These are phyloP conservation scores for Hypoxylon rubiginosum DNA, from an alignment of 2,329 filamentous ascomycete genomes.

Conservation along the genomic window DNA sequence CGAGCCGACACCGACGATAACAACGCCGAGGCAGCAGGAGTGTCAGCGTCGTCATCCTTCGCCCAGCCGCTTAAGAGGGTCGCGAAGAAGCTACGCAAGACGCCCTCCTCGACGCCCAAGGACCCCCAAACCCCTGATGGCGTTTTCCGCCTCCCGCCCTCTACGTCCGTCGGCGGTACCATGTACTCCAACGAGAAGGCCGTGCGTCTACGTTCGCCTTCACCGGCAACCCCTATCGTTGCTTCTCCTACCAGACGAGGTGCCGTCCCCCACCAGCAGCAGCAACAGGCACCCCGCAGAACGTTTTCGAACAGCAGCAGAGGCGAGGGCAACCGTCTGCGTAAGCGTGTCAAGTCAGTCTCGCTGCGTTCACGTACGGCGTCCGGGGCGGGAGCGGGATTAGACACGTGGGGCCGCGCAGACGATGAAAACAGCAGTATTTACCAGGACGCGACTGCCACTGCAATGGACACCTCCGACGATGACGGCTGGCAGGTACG, in stretches of 20 bases:
- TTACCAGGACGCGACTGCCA: conserved; percentile 10
- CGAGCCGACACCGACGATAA: conserved; percentile 55
- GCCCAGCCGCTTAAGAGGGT: conserved; percentile 53
- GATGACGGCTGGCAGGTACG: background rate
- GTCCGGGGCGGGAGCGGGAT: background rate
- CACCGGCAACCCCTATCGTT: conserved; percentile 22
- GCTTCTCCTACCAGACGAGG: background rate
- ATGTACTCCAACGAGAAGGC: conserved; percentile 29
- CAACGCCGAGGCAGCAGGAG: conserved; percentile 37
- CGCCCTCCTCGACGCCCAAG: conserved; percentile 48
- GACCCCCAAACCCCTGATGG: conserved; percentile 31
- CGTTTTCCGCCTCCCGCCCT: conserved; percentile 36
- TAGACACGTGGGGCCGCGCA: conserved; percentile 21
- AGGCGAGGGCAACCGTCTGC: conserved; percentile 30
- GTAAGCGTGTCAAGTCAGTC: conserved; percentile 38
- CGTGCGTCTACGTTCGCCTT: conserved; percentile 40
- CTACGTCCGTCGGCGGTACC: conserved; percentile 30
- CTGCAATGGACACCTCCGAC: background rate
- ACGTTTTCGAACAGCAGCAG: conserved; percentile 29
- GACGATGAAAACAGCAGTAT: conserved; percentile 16
- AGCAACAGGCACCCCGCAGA: conserved; percentile 20
- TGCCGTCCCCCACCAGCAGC: conserved; percentile 5
- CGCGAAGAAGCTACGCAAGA: conserved; percentile 68
- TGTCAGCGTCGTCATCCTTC: conserved; percentile 37
- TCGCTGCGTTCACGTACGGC: conserved; percentile 22